phyloP scores from a whole-genome alignment of 2,329 filamentous ascomycete species.

The Tolypocladium inflatum region DNA sequence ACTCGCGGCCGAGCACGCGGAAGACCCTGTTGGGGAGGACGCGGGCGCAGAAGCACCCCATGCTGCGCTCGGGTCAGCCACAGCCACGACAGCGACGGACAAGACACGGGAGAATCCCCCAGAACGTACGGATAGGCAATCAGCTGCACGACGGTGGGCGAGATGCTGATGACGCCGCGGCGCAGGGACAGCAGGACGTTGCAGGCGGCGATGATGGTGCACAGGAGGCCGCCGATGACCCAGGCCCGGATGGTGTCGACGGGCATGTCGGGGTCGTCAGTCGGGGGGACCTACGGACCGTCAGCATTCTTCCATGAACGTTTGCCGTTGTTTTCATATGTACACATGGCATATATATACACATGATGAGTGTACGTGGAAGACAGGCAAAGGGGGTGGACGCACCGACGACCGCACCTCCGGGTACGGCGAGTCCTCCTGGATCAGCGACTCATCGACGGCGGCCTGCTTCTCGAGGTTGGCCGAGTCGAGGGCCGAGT shows the following conservation, averaged over 20 bases:
- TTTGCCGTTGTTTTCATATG: no score
- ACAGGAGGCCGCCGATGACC: constrained; percentile 46
- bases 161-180: constrained; percentile 39
- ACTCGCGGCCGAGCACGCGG: constrained; percentile 18
- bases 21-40: constrained; percentile 19
- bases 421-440: constrained; percentile 37
- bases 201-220: constrained; percentile 45
- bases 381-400: background rate
- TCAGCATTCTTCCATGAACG: background rate
- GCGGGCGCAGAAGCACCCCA: constrained; percentile 21
- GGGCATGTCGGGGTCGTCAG: constrained; percentile 40
- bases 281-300: constrained; percentile 4
- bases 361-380: no score
- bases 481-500: constrained; percentile 32
- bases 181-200: constrained; percentile 44
- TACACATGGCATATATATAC: no score
- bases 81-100: background rate
- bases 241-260: constrained; percentile 52
- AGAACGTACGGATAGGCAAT: constrained; percentile 36
- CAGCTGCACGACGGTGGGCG: constrained; percentile 44
- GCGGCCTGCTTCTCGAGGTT: constrained; percentile 33
- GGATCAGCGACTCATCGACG: constrained; percentile 34
- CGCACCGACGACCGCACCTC: constrained; percentile 15
- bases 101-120: no score
- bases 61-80: constrained; percentile 1